Evolutionary conservation across 208 protist species (phyloP).

Genomic region (Acanthamoeba culbertsoni): DNA sequence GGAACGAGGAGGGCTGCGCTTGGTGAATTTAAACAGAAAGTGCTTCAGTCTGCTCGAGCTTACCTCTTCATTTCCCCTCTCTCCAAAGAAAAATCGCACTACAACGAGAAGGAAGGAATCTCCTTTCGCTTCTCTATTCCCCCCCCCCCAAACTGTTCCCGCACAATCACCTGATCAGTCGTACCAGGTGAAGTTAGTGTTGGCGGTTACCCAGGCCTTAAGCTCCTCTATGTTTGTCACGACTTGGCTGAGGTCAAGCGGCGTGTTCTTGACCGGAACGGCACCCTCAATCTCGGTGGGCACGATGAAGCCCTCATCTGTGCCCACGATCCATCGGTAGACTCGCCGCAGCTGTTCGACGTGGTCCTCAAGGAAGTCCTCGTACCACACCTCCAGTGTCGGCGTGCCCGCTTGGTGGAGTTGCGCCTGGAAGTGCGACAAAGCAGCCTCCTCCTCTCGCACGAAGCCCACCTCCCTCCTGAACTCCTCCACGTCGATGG

Average conservation of each 20-base stretch:
- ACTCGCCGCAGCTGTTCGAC: neutral
- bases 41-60: too few relatives aligned
- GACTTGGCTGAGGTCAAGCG: neutral
- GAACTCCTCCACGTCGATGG: neutral
- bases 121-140: too few relatives aligned
- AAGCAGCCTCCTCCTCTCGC: neutral
- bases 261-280: conserved; percentile 8
- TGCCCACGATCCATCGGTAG: conserved; percentile 7
- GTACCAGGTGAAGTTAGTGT: neutral
- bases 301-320: neutral
- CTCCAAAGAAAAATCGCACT: too few relatives aligned
- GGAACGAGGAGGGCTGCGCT: neutral
- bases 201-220: neutral
- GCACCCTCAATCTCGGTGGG: neutral
- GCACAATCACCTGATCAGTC: too few relatives aligned
- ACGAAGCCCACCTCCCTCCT: neutral
- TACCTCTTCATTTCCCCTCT: too few relatives aligned
- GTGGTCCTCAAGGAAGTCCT: neutral
- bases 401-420: neutral
- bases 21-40: too few relatives aligned
- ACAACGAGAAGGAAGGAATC: too few relatives aligned
- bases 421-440: neutral
- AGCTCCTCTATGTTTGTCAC: neutral
- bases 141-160: too few relatives aligned
- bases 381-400: neutral